Evolutionary conservation across 2,329 filamentous ascomycete genomes (phyloP), one percentile per base, ranked within the genome.

Genomic region (Lomentospora prolificans): DNA sequence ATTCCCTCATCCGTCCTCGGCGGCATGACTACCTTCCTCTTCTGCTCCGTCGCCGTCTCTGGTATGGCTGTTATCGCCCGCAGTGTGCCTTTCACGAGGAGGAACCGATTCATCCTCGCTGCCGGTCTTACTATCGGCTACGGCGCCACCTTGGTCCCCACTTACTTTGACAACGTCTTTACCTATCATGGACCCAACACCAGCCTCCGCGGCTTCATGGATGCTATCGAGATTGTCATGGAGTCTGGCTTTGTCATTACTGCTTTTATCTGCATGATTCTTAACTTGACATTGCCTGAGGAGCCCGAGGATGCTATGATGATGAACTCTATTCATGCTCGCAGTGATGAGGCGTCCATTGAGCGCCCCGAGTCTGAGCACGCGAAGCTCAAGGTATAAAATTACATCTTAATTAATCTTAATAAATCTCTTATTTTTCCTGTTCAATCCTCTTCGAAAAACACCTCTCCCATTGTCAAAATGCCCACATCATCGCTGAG

Each of bases 81-180:
- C 17, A 79, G 79, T 33, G 81, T 87, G 2, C 77, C 81, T 0
- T 91, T 92, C 66, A 90, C 81, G n/a, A 80, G 89, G 36, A 82
- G 89, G 53, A 91, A 87, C 63, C 79, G 89, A 24, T 94, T 94
- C 71, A 88, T 94, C 63, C 76, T 94, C 9, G 90, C 89, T 0
- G 85, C 87, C 0, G 81, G 85, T 0, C 73, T 94, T 30, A 78
- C 87, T 0, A 72, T 92, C 27, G 89, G 89, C 30, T 88, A 88
- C 60, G 83, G 84, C 56, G 84, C 84, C 8, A 86, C 83, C 0
- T 70, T 87, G 0, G 78, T 86, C 2, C 80, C 82, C 0, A 79
- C 70, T 28, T 90, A 87, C 75, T 90, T 89, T 64, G 67, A 72
- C 58, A 76, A 80, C 59, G 81, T 94, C 55, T 90, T 94, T 66